Evolutionary conservation across 2,329 filamentous ascomycete species (phyloP).

Genomic region (Ascochyta clinopodiicola): DNA sequence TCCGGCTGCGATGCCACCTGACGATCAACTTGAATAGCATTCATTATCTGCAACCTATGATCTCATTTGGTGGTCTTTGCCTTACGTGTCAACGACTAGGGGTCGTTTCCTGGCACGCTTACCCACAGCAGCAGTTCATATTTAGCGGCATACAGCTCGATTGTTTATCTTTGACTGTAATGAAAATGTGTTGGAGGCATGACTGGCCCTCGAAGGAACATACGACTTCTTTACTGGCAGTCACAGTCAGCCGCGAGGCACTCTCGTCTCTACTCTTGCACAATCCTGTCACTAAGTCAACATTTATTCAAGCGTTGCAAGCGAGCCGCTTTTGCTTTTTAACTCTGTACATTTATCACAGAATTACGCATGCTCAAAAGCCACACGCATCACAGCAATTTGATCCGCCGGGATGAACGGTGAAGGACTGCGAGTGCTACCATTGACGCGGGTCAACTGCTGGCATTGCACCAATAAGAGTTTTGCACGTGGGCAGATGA

Average conservation of each 20-base stretch:
- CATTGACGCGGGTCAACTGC: conserved; percentile 1
- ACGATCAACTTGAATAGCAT: conserved; percentile 4
- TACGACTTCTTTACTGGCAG: neutral
- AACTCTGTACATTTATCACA: neutral
- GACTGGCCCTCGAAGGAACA: neutral
- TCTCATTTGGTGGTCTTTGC: conserved; percentile 3
- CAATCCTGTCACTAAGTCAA: neutral
- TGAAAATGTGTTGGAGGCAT: neutral
- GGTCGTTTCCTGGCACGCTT: neutral
- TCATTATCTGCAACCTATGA: conserved; percentile 10
- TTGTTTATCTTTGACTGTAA: neutral
- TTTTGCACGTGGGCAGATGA: conserved; percentile 8
- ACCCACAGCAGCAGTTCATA: neutral
- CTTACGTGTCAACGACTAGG: neutral
- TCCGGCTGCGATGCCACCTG: conserved; percentile 14
- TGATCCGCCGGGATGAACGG: neutral
- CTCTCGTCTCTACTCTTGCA: neutral
- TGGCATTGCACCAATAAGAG: conserved; percentile 6
- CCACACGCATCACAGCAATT: conserved; percentile 9
- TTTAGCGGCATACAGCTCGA: neutral
- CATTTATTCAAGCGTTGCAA: neutral
- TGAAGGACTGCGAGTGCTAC: neutral
- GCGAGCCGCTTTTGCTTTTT: neutral
- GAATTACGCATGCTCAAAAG: conserved; percentile 8
- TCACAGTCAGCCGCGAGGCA: neutral